A percentile compares a stretch with the other conserved stretches of the same genome.
These are phyloP conservation scores for Aristolochia contorta DNA, from an alignment of 164 flowering plant genomes.

Conservation along the genomic window DNA sequence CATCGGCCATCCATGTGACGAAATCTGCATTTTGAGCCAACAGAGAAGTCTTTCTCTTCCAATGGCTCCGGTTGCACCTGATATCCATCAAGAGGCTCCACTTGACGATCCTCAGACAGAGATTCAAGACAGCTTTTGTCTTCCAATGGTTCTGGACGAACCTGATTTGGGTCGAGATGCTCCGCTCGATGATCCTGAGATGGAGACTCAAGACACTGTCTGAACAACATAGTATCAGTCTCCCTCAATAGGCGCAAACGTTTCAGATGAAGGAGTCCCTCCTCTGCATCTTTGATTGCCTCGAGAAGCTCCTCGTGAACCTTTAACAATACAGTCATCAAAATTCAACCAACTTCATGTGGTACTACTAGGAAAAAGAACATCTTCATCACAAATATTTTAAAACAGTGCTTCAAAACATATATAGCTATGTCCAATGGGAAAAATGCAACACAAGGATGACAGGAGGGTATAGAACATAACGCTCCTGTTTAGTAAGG, in stretches of 20 bases:
- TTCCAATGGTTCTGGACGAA: constrained; percentile 45
- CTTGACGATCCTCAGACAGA: constrained; percentile 30
- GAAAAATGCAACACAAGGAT: background rate
- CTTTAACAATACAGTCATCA: constrained; percentile 25
- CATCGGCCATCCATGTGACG: constrained; percentile 84
- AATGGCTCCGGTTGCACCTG: constrained; percentile 43
- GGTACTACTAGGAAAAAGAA: background rate
- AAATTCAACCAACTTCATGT: constrained; percentile 3
- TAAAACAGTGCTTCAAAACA: background rate
- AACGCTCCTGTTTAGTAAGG: too few species aligned
- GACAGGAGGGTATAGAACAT: background rate
- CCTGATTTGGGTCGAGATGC: constrained; percentile 32
- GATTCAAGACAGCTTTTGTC: constrained; percentile 8
- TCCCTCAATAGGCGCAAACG: constrained; percentile 67
- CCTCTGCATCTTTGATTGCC: constrained; percentile 77
- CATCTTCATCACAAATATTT: background rate
- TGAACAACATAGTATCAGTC: constrained; percentile 36
- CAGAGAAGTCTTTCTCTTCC: constrained; percentile 22
- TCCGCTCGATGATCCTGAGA: constrained; percentile 39
- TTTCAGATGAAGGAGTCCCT: constrained; percentile 69
- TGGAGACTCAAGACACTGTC: constrained; percentile 8
- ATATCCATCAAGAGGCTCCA: constrained; percentile 38
- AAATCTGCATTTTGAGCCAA: constrained; percentile 89
- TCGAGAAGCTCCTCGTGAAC: constrained; percentile 74
- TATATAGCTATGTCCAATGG: background rate